Conservation (phyloP, 805 yeast species). For the Danielozyma ontarioensis region DNA sequence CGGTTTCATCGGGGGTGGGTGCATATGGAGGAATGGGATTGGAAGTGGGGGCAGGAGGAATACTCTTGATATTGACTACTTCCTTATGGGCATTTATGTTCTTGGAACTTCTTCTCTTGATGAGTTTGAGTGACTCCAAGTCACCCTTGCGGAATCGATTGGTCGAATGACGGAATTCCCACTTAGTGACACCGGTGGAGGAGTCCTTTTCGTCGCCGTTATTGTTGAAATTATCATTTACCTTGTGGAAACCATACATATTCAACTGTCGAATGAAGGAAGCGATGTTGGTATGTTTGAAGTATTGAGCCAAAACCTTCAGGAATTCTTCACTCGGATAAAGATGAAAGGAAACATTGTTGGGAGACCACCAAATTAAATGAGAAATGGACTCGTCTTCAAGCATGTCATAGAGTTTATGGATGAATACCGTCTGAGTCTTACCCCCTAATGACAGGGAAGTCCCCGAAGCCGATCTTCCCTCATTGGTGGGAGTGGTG, state of each 20-base stretch:
- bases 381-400: slow-evolving; percentile 70
- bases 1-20: neutral
- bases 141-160: slow-evolving; percentile 80
- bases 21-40: slow-evolving; percentile 2
- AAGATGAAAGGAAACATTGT: slow-evolving; percentile 71
- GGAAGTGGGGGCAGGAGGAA: slow-evolving; percentile 19
- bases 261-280: slow-evolving; percentile 39
- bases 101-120: slow-evolving; percentile 67
- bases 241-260: slow-evolving; percentile 44
- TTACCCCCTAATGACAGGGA: too few species aligned
- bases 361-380: slow-evolving; percentile 79
- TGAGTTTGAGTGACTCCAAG: slow-evolving; percentile 61
- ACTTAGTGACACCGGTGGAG: slow-evolving; percentile 26
- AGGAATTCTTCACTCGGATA: slow-evolving; percentile 84
- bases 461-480: too few species aligned
- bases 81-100: slow-evolving; percentile 35
- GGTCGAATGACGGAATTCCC: slow-evolving; percentile 90
- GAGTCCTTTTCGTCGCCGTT: slow-evolving; percentile 17
- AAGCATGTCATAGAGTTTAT: slow-evolving; percentile 85
- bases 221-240: slow-evolving; percentile 33
- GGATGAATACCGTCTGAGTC: slow-evolving; percentile 60
- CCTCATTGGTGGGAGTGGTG: neutral
- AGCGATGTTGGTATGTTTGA: slow-evolving; percentile 42
- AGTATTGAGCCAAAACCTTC: slow-evolving; percentile 57
- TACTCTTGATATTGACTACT: slow-evolving; percentile 29